phyloP scores from a whole-genome alignment of 208 protist genomes.

The Crithidia sp. region DNA sequence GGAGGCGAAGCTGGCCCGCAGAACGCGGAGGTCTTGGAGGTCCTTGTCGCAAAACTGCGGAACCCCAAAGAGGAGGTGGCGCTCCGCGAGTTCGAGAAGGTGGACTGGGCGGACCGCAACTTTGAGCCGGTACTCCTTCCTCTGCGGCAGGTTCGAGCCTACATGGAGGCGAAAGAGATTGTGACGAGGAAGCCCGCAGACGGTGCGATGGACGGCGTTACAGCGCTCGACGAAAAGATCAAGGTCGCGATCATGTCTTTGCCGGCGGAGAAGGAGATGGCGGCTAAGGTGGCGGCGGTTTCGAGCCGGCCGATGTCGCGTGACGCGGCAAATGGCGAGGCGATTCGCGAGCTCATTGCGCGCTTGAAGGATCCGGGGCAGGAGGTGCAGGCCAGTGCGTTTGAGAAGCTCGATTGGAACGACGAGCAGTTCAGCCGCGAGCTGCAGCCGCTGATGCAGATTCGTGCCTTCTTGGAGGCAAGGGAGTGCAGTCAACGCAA shows the following conservation, averaged over 20 bases:
- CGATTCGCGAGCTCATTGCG: constrained; percentile 23
- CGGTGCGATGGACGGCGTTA: not conserved
- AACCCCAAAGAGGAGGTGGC: constrained; percentile 38
- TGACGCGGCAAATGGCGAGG: not conserved
- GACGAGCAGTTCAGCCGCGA: constrained; percentile 56
- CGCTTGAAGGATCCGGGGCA: constrained; percentile 21
- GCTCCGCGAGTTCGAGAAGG: constrained; percentile 39
- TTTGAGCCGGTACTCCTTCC: constrained; percentile 47
- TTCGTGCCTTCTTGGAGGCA: constrained; percentile 45
- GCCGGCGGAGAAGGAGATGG: constrained; percentile 41
- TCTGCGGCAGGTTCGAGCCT: constrained; percentile 47
- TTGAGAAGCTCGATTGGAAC: constrained; percentile 47
- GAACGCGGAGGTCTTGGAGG: constrained; percentile 44
- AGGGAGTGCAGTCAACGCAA: constrained; percentile 37
- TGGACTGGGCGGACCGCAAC: constrained; percentile 62
- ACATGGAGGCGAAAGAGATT: constrained; percentile 64
- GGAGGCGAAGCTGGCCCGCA: constrained; percentile 16
- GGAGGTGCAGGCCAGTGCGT: constrained; percentile 32
- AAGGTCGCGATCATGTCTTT: constrained; percentile 48
- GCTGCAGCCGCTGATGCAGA: constrained; percentile 38
- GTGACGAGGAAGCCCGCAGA: constrained; percentile 17
- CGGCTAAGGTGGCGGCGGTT: constrained; percentile 24
- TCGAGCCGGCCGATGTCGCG: constrained; percentile 6
- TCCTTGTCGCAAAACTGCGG: constrained; percentile 38
- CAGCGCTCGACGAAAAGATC: constrained; percentile 33